Conservation (phyloP, 2,329 filamentous ascomycete species). For the Cladobotryum mycophilum region DNA sequence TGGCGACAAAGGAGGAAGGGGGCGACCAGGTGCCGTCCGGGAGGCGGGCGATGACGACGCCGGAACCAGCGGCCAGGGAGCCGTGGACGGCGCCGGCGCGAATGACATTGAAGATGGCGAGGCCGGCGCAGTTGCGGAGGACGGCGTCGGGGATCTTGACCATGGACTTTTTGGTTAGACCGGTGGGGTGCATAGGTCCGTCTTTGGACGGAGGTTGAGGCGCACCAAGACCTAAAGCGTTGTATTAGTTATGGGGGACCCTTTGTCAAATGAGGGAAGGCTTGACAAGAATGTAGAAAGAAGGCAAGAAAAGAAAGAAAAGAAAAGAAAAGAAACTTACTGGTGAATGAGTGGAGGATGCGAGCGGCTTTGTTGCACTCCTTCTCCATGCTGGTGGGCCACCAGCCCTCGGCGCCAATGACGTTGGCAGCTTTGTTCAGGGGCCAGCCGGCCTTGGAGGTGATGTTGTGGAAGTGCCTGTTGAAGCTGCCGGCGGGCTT, state of each 20-base stretch:
- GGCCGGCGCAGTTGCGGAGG: slow-evolving; percentile 49
- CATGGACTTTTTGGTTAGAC: slow-evolving; percentile 27
- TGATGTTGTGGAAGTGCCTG: background rate
- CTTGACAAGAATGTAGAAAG: background rate
- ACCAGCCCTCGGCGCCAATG: slow-evolving; percentile 67
- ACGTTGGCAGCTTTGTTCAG: slow-evolving; percentile 63
- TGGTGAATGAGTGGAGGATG: slow-evolving; percentile 68
- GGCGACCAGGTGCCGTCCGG: slow-evolving; percentile 62
- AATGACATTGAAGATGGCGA: slow-evolving; percentile 59
- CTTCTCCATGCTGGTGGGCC: slow-evolving; percentile 67
- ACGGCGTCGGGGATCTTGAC: slow-evolving; percentile 37
- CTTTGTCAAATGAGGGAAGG: background rate
- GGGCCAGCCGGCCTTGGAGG: slow-evolving; percentile 52
- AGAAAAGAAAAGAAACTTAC: slow-evolving; percentile 20
- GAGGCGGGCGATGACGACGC: slow-evolving; percentile 51
- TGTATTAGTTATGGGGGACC: background rate
- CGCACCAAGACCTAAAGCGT: slow-evolving; percentile 13
- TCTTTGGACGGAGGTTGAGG: slow-evolving; percentile 15
- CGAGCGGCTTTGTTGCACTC: slow-evolving; percentile 71
- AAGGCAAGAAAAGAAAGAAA: background rate
- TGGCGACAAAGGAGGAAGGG: slow-evolving; percentile 64
- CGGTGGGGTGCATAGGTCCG: slow-evolving; percentile 26
- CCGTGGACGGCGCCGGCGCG: slow-evolving; percentile 50
- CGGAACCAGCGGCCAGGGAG: slow-evolving; percentile 54
- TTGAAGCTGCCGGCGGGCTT: background rate